Conservation (phyloP, 208 protist genomes). For the Trypanosoma theileri region DNA sequence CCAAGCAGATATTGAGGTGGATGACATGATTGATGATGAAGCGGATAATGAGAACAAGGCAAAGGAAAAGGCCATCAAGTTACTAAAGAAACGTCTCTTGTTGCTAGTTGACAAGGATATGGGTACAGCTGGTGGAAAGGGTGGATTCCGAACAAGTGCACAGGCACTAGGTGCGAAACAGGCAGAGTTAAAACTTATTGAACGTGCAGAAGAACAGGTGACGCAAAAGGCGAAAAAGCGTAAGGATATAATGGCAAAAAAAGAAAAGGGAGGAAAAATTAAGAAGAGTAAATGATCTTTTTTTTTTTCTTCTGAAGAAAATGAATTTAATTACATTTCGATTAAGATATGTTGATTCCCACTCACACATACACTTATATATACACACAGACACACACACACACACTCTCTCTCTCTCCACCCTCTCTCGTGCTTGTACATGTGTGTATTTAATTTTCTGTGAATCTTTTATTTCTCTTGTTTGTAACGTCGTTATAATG, state of each 20-base stretch:
- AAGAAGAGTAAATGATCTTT: neutral
- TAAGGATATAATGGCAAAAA: neutral
- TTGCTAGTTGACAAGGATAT: slow-evolving; percentile 70
- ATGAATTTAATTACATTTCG: too few species aligned
- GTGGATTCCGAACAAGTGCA: slow-evolving; percentile 78
- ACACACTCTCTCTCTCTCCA: too few species aligned
- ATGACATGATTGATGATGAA: slow-evolving; percentile 83
- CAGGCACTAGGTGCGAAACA: slow-evolving; percentile 68
- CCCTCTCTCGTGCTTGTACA: too few species aligned
- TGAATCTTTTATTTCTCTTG: too few species aligned
- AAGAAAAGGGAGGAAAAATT: slow-evolving; percentile 4
- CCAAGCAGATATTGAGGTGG: slow-evolving; percentile 75
- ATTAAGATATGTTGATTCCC: too few species aligned
- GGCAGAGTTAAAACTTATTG: slow-evolving; percentile 67
- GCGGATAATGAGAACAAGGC: slow-evolving; percentile 62
- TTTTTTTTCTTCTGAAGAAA: neutral
- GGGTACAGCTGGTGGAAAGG: slow-evolving; percentile 71
- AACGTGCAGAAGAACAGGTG: slow-evolving; percentile 42
- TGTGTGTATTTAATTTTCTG: too few species aligned
- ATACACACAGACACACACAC: too few species aligned
- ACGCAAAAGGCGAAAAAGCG: slow-evolving; percentile 19
- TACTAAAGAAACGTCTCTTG: slow-evolving; percentile 62
- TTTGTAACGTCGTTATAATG: too few species aligned
- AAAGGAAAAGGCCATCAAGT: slow-evolving; percentile 79
- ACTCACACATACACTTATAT: too few species aligned